phyloP scores from a whole-genome alignment of 192 early-diverging fungal species.

The Umbelopsis sp. region DNA sequence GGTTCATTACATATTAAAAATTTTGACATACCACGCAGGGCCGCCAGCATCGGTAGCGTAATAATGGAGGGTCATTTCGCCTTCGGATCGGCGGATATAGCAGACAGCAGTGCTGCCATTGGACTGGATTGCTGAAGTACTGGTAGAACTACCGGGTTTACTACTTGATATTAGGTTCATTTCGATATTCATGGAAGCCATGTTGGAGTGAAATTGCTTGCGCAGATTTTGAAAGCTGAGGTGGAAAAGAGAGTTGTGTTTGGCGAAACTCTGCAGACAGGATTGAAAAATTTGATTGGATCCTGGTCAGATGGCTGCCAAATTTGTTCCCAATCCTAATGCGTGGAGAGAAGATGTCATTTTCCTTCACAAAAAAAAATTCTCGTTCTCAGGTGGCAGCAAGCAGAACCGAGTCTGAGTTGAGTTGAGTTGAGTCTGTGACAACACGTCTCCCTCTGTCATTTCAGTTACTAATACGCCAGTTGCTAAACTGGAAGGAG shows the following conservation, averaged over 20 bases:
- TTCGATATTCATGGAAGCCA: slow-evolving; percentile 16
- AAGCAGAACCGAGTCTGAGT: too few relatives aligned
- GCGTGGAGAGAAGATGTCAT: too few relatives aligned
- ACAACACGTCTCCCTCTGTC: too few relatives aligned
- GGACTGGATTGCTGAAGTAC: not conserved
- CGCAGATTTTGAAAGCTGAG: slow-evolving; percentile 15
- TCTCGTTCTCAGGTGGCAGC: too few relatives aligned
- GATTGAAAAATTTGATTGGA: not conserved
- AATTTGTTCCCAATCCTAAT: too few relatives aligned
- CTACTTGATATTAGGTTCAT: slow-evolving; percentile 10
- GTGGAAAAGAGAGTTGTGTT: not conserved
- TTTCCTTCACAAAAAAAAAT: too few relatives aligned
- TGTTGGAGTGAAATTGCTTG: not conserved
- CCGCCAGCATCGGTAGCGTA: slow-evolving; percentile 17
- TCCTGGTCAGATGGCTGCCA: not conserved
- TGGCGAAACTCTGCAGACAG: not conserved
- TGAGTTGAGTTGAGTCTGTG: too few relatives aligned
- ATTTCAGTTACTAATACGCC: too few relatives aligned
- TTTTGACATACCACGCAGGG: slow-evolving; percentile 17
- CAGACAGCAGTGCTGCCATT: slow-evolving; percentile 9
- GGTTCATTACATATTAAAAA: not conserved
- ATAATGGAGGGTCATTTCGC: slow-evolving; percentile 1
- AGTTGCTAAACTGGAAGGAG: too few relatives aligned
- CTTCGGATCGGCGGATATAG: slow-evolving; percentile 6
- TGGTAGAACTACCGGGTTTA: not conserved